These are phyloP conservation scores for Phytophthora rubi DNA, from an alignment of 352 stramenopile species.

Conservation along the genomic window DNA sequence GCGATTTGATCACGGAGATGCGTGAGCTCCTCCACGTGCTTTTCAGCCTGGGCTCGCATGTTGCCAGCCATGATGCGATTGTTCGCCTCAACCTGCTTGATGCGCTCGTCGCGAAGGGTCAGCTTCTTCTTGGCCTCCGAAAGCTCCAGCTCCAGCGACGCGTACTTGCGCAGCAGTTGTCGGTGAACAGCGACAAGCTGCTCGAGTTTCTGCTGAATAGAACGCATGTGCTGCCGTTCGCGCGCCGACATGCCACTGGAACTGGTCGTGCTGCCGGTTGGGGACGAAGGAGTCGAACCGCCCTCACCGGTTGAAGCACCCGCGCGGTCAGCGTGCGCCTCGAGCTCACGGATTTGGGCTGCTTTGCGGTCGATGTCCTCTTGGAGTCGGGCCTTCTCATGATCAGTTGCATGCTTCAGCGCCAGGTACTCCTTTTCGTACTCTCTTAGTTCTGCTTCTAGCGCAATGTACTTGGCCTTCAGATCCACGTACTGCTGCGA, in stretches of 20 bases:
- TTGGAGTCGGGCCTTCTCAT: conserved; percentile 64
- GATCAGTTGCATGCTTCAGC: conserved; percentile 57
- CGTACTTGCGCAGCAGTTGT: conserved; percentile 91
- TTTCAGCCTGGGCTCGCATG: conserved; percentile 89
- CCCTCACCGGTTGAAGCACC: conserved; percentile 37
- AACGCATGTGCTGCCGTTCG: conserved; percentile 88
- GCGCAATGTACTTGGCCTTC: conserved; percentile 55
- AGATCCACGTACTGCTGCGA: conserved; percentile 46
- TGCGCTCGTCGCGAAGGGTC: conserved; percentile 88
- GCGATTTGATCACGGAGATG: conserved; percentile 86
- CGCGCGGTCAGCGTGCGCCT: conserved; percentile 59
- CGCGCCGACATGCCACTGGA: conserved; percentile 75
- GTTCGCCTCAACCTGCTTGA: conserved; percentile 90
- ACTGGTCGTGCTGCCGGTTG: conserved; percentile 25
- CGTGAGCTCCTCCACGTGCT: conserved; percentile 89
- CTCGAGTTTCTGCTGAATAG: conserved; percentile 91
- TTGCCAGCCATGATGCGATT: conserved; percentile 89
- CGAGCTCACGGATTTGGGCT: conserved; percentile 64
- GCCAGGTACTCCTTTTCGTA: conserved; percentile 78
- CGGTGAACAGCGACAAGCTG: conserved; percentile 91
- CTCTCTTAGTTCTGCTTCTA: conserved; percentile 68
- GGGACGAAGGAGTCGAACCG: conserved; percentile 35
- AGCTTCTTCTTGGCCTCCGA: conserved; percentile 91
- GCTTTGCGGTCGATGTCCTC: conserved; percentile 79
- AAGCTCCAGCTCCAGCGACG: conserved; percentile 88